phyloP scores from a whole-genome alignment of 768 basidiomycete species.

The Lentinus brumalis region DNA sequence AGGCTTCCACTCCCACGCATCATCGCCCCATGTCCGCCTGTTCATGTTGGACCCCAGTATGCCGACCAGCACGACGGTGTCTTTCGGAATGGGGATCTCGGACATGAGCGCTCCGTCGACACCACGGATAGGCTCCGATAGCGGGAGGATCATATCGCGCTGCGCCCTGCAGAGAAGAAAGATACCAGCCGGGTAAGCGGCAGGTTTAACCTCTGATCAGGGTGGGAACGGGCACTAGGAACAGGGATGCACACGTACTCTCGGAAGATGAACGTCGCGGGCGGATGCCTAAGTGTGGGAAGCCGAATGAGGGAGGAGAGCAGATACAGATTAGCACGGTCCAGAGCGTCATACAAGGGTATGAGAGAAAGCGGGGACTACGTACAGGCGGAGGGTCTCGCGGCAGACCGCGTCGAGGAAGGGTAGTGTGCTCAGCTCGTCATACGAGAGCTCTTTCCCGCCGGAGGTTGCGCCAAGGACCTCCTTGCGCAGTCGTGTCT shows the following conservation, averaged over 20 bases:
- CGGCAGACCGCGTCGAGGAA: constrained; percentile 41
- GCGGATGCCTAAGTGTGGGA: constrained; percentile 15
- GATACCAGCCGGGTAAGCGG: constrained; percentile 8
- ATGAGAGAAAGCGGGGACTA: background rate
- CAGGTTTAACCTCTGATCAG: constrained; percentile 27
- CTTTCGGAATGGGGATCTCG: constrained; percentile 40
- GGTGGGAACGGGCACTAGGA: constrained; percentile 26
- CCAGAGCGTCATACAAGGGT: background rate
- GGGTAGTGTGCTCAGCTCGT: constrained; percentile 37
- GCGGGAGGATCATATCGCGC: constrained; percentile 48
- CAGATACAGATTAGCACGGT: background rate
- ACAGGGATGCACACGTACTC: constrained; percentile 10
- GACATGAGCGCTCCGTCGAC: constrained; percentile 20
- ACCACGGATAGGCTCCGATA: constrained; percentile 23
- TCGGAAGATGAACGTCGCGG: constrained; percentile 24
- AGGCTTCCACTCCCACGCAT: constrained; percentile 46
- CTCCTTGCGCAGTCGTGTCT: constrained; percentile 18
- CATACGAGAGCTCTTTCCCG: constrained; percentile 29
- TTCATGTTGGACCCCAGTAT: constrained; percentile 44
- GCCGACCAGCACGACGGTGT: constrained; percentile 40
- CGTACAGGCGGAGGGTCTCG: constrained; percentile 35
- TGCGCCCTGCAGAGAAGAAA: constrained; percentile 21
- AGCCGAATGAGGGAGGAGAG: background rate
- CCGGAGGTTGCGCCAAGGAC: constrained; percentile 15
- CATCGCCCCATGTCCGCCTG: constrained; percentile 45